Percentiles rank a stretch among this genome's conserved stretches.
Conservation (phyloP, 306 rosid genomes). For the Fragaria vesca region DNA sequence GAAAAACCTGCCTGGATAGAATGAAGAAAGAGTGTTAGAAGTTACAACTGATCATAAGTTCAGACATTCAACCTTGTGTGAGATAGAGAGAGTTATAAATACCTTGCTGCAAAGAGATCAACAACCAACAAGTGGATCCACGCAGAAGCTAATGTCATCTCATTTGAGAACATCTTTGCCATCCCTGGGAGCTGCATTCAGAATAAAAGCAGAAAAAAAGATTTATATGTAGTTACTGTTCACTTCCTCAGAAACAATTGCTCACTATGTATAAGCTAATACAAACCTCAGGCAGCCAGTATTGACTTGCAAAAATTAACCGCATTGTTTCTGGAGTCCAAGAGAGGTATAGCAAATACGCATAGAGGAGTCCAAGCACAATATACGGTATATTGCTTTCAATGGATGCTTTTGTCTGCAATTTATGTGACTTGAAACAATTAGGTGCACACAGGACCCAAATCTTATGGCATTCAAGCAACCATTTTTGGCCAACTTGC, state of each 20-base stretch:
- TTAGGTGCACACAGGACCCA: constrained; percentile 14
- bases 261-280: constrained; percentile 9
- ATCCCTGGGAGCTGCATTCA: constrained; percentile 71
- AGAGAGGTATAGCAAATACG: constrained; percentile 78
- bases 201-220: constrained; percentile 10
- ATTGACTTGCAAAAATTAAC: constrained; percentile 75
- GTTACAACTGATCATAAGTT: neutral
- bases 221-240: neutral
- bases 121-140: constrained; percentile 94
- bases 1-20: constrained; percentile 68
- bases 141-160: constrained; percentile 92
- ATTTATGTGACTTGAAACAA: constrained; percentile 27
- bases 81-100: constrained; percentile 13
- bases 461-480: constrained; percentile 4
- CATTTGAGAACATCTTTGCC: constrained; percentile 81
- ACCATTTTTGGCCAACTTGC: neutral
- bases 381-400: constrained; percentile 68
- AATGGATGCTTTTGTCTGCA: constrained; percentile 75
- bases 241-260: neutral
- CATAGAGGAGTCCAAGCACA: constrained; percentile 77
- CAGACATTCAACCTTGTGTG: neutral
- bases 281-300: constrained; percentile 90
- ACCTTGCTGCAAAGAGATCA: constrained; percentile 98
- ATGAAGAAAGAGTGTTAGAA: constrained; percentile 1
- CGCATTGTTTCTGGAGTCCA: constrained; percentile 85